Evolutionary conservation across 2,329 filamentous ascomycete genomes (phyloP), one percentile per base, ranked within the genome.

Genomic region (Epichloe coenophiala): DNA sequence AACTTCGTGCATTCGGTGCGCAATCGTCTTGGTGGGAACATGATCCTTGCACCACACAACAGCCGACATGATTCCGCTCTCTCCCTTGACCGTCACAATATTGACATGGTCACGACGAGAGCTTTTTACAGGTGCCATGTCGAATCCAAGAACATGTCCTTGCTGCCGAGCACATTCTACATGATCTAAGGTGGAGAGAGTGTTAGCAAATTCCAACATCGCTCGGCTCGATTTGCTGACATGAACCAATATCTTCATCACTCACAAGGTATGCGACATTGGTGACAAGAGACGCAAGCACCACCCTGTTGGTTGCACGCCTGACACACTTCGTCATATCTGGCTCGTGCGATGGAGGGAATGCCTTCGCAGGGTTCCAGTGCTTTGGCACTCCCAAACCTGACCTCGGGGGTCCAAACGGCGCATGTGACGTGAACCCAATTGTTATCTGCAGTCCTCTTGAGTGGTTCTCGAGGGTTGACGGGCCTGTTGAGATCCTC

Each of bases 371-470:
- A 89, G 35, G 89, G 84, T 58, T 89, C 86, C 36, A 98, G 71
- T 17, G 85, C 81, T 60, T 83, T 82, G 17, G 89, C 85, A 59
- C 87, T 87, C 55, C 86, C 90, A 65, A 96, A 98, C 61, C 90
- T 93, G 60, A 95, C 84, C 66, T 98, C 93, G 0, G 88, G 83
- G 11, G 86, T 90, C 82, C 88, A 97, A 17, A 95, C 74, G 1
- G 93, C 90, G 62, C 93, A 98, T 38, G 85, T 84, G 31, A 97
- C 88, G 64, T 98, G 93, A 15, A 96, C 88, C 93, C 93, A 98
- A 62, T 97, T 97, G 69, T 97, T 97, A 63, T 94, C 89, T 4
- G 86, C 87, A 0, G 93, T 98, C 46, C 88, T 81, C 69, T 98
- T 98, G 55, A 98, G 72, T 3, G 93, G 85, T 64, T 97, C 93